A percentile compares a stretch with the other conserved stretches of the same genome.
Conservation (phyloP, 257 asterid species). For the Nicotiana tomentosiformis region DNA sequence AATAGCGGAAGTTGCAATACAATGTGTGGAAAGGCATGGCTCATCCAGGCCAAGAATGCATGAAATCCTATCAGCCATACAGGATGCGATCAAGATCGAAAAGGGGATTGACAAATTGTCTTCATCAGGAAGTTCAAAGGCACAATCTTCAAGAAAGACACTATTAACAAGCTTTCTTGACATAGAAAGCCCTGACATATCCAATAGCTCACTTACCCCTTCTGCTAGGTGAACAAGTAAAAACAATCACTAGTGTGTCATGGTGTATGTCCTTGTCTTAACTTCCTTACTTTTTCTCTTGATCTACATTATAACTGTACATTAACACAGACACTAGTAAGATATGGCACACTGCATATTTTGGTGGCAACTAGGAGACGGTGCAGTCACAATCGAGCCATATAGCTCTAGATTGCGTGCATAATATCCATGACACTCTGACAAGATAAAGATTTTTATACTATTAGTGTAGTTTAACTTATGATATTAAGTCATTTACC, state of each 20-base stretch:
- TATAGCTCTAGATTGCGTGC: background rate
- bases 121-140: conserved; percentile 55
- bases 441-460: too few species aligned
- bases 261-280: background rate
- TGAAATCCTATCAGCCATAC: conserved; percentile 72
- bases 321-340: background rate
- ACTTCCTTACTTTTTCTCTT: background rate
- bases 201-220: conserved; percentile 70
- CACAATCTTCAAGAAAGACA: conserved; percentile 79
- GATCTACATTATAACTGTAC: background rate
- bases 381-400: background rate
- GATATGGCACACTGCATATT: background rate
- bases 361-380: background rate
- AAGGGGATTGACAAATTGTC: conserved; percentile 61
- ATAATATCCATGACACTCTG: too few species aligned
- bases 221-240: conserved; percentile 55
- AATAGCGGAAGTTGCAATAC: conserved; percentile 87
- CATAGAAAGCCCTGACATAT: conserved; percentile 76
- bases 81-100: conserved; percentile 81
- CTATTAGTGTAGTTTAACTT: too few species aligned
- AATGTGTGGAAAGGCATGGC: conserved; percentile 82
- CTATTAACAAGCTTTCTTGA: conserved; percentile 91
- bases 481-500: too few species aligned
- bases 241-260: background rate
- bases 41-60: conserved; percentile 88